Percentiles rank a stretch among this genome's conserved stretches.
Conservation (phyloP, 257 asterid species). For the Cynanchum wilfordii region DNA sequence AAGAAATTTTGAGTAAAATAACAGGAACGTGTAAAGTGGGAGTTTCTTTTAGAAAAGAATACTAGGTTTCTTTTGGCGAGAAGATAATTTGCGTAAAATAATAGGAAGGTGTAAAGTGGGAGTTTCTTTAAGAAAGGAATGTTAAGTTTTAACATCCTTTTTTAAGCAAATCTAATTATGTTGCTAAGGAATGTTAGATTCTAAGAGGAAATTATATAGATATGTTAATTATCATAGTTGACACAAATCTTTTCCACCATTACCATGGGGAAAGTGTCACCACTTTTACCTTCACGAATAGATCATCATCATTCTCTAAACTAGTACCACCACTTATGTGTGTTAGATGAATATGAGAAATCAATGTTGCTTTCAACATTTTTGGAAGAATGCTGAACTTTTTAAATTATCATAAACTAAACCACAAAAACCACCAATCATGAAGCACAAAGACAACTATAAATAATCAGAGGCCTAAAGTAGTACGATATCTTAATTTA, state of each 20-base stretch:
- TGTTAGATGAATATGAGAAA: not conserved
- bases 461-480: not conserved
- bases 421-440: not conserved
- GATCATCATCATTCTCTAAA: not conserved
- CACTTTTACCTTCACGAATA: not conserved
- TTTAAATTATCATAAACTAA: not conserved
- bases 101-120: no score
- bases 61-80: not conserved
- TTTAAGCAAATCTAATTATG: no score
- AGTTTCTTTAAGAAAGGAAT: no score
- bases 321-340: not conserved
- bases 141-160: no score
- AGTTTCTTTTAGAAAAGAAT: not conserved
- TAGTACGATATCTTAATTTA: not conserved
- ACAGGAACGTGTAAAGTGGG: not conserved
- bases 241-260: no score
- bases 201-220: no score
- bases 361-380: not conserved
- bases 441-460: not conserved
- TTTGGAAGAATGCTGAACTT: not conserved
- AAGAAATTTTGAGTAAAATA: not conserved
- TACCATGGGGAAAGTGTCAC: no score
- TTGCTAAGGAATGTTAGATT: not conserved
- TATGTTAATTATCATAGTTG: no score
- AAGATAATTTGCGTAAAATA: no score